These are phyloP conservation scores for Cercophora newfieldiana DNA, from an alignment of 495 filamentous ascomycete species.

Conservation along the genomic window DNA sequence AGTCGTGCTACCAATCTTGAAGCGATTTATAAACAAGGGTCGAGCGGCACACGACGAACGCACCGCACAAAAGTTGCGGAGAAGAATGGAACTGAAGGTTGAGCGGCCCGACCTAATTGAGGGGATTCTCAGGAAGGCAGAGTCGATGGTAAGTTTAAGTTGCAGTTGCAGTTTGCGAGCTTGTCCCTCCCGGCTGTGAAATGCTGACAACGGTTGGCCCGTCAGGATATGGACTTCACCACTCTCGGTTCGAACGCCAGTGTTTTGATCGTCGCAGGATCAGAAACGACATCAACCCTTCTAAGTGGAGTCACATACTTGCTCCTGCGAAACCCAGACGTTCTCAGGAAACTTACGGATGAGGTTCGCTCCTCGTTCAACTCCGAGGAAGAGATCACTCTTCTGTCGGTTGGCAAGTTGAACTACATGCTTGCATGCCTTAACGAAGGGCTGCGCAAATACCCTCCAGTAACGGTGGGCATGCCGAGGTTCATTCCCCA, in stretches of 20 bases:
- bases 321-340: conserved; percentile 45
- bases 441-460: conserved; percentile 55
- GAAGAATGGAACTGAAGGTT: conserved; percentile 40
- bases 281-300: conserved; percentile 57
- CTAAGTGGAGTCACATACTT: conserved; percentile 49
- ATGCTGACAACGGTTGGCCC: not conserved
- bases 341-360: conserved; percentile 38
- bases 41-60: conserved; percentile 25
- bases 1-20: conserved; percentile 21
- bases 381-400: conserved; percentile 48
- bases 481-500: conserved; percentile 45
- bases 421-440: conserved; percentile 55
- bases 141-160: conserved; percentile 38
- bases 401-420: conserved; percentile 42
- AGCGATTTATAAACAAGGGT: conserved; percentile 27
- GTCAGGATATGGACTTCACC: conserved; percentile 11
- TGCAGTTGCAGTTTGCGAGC: not conserved
- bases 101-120: conserved; percentile 51
- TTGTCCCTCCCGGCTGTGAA: no score
- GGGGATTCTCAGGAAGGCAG: conserved; percentile 47
- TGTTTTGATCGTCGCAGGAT: conserved; percentile 52
- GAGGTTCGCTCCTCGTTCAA: conserved; percentile 54
- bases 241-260: conserved; percentile 27
- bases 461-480: conserved; percentile 50
- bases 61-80: conserved; percentile 40